Base-by-base conservation (phyloP, 2,329 filamentous ascomycete genomes). In the Magnaporthiopsis incrustans region DNA sequence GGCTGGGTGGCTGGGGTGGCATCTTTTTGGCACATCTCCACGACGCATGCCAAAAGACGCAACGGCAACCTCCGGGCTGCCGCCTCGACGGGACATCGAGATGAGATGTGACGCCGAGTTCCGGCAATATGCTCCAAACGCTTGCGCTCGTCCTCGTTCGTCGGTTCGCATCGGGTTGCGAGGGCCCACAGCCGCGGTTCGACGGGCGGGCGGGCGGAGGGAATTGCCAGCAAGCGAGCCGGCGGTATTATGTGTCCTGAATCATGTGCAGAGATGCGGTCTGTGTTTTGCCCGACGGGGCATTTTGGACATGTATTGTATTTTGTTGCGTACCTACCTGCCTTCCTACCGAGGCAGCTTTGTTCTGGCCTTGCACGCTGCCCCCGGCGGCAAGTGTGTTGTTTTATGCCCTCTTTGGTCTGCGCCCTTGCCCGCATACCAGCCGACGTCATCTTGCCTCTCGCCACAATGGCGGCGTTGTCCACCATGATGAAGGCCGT, bases 401-500 rank as follows among this genome's bases (percentile, higher is more conserved):
- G 22, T 53, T 53, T 53, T 53, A n/a, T 53, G 7, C 44, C 44
- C 44, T 53, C 22, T 53, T 53, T n/a, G 44, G 44, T 22, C n/a
- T 8, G 10, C 44, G 10, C 22, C n/a, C 26, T 32, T 44, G 38
- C 15, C 38, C 14, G 18, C 4, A 12, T 22, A 59, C 14, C 30
- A 15, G n/a, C 58, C 27, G 18, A 30, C 58, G 10, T 2, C 11
- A 14, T 38, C 35, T 4, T n/a, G 6, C 22, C 44, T 18, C 44
- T 25, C 18, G 57, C 2, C 30, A 15, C 63, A 35, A 65, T 50
- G 30, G 73, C 79, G 74, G 70, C 74, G 62, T 65, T 73, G 8
- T 72, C 74, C 33, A 70, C 71, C 50, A 90, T 84, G 0, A 97
- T 97, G 93, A 90, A 90, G 75, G 92, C 92, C 35, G 91, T 97